Conservation (phyloP, 495 filamentous ascomycete genomes). For the Penicillium turbatum region DNA sequence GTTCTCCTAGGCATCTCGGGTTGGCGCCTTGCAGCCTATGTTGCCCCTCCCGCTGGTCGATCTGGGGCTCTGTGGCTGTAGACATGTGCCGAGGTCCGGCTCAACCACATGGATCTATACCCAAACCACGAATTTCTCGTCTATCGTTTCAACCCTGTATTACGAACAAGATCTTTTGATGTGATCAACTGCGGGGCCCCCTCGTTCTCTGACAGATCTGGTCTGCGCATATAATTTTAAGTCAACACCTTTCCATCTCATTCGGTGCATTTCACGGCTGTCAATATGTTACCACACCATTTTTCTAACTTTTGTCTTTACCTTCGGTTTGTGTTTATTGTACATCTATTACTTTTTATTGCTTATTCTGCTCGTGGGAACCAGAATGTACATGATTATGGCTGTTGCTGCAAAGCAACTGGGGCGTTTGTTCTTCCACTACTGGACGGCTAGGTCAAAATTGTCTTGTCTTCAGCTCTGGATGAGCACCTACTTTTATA, state of each 20-base stretch:
- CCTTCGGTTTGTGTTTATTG: background rate
- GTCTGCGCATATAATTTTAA: background rate
- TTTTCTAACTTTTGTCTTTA: slow-evolving; percentile 6
- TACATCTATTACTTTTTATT: slow-evolving; percentile 1
- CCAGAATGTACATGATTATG: slow-evolving; percentile 20
- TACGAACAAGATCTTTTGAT: background rate
- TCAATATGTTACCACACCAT: background rate
- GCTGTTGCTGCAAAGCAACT: slow-evolving; percentile 12
- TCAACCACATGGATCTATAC: slow-evolving; percentile 11
- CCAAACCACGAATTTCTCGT: slow-evolving; percentile 13
- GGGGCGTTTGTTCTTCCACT: slow-evolving; percentile 11
- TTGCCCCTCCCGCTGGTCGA: slow-evolving; percentile 1
- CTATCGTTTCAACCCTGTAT: background rate
- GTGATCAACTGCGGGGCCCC: slow-evolving; percentile 1
- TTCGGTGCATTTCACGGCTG: background rate
- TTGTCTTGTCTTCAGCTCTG: background rate
- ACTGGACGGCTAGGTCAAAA: background rate
- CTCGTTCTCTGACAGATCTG: background rate
- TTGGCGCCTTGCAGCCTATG: background rate
- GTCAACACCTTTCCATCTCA: background rate
- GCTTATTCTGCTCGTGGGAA: slow-evolving; percentile 2
- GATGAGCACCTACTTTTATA: background rate
- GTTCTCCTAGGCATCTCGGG: background rate
- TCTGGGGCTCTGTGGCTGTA: slow-evolving; percentile 1
- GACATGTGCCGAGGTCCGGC: slow-evolving; percentile 17